Evolutionary conservation across 192 early-diverging fungal genomes (phyloP).

Genomic region (Coemansia sp.): DNA sequence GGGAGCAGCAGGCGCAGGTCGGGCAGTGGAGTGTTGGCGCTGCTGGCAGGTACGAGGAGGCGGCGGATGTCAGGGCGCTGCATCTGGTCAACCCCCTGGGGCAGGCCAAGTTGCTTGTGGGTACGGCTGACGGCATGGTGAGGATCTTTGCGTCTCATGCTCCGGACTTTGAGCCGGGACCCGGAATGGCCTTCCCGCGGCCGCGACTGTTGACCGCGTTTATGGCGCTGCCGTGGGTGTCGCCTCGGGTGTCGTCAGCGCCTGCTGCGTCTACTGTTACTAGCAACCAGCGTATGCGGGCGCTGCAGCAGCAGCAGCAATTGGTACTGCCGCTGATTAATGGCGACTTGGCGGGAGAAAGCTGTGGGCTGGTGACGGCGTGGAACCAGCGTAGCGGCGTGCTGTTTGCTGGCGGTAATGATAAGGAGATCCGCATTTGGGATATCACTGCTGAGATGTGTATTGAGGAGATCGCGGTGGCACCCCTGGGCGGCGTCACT

Average conservation of each 20-base stretch:
- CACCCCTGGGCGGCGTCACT: slow-evolving; percentile 42
- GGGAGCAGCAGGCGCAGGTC: slow-evolving; percentile 44
- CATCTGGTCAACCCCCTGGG: slow-evolving; percentile 93
- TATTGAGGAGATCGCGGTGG: slow-evolving; percentile 40
- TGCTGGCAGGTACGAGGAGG: not conserved
- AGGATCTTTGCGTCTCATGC: slow-evolving; percentile 51
- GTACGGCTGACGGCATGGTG: slow-evolving; percentile 47
- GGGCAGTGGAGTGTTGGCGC: slow-evolving; percentile 28
- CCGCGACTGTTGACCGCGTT: slow-evolving; percentile 47
- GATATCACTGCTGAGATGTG: slow-evolving; percentile 48
- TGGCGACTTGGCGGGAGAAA: not conserved
- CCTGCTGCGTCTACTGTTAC: not conserved
- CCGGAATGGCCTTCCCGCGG: slow-evolving; percentile 25
- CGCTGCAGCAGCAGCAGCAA: slow-evolving; percentile 12
- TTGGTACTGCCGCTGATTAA: not conserved
- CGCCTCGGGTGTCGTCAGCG: not conserved
- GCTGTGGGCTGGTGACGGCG: slow-evolving; percentile 37
- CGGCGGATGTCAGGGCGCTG: slow-evolving; percentile 63
- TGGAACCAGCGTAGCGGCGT: slow-evolving; percentile 51
- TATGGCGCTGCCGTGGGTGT: slow-evolving; percentile 39
- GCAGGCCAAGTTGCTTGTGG: slow-evolving; percentile 70
- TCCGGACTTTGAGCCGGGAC: slow-evolving; percentile 29
- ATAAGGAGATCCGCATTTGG: slow-evolving; percentile 50
- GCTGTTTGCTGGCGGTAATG: slow-evolving; percentile 43
- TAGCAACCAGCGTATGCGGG: slow-evolving; percentile 11